phyloP scores from a whole-genome alignment of 2,329 filamentous ascomycete genomes.

The Ascocoryne sarcoides region DNA sequence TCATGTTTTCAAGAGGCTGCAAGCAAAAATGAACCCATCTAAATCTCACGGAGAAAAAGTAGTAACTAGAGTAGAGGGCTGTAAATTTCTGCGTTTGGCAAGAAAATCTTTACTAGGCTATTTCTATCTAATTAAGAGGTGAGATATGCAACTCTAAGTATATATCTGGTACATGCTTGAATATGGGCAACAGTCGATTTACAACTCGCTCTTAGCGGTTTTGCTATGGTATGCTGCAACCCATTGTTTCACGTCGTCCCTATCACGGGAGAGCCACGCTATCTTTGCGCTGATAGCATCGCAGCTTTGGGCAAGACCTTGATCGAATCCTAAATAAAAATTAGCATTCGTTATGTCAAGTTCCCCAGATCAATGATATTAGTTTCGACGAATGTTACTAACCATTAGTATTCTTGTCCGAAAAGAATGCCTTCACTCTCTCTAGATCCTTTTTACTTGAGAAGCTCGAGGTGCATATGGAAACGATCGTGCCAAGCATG shows the following conservation, averaged over 20 bases:
- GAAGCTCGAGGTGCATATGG: slow-evolving; percentile 74
- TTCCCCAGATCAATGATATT: too few relatives aligned
- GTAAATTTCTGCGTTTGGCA: too few relatives aligned
- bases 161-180: background rate
- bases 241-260: slow-evolving; percentile 66
- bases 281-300: slow-evolving; percentile 81
- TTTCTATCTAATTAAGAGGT: too few relatives aligned
- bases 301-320: slow-evolving; percentile 79
- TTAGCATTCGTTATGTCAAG: background rate
- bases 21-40: too few relatives aligned
- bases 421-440: slow-evolving; percentile 74
- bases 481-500: slow-evolving; percentile 78
- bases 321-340: slow-evolving; percentile 54
- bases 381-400: background rate
- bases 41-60: too few relatives aligned
- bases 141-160: slow-evolving; percentile 9
- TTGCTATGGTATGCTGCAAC: slow-evolving; percentile 46
- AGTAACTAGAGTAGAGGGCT: too few relatives aligned
- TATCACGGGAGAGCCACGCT: slow-evolving; percentile 70
- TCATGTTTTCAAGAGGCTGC: too few relatives aligned
- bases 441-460: slow-evolving; percentile 66
- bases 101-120: too few relatives aligned
- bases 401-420: slow-evolving; percentile 67
- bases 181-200: slow-evolving; percentile 5
- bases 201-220: slow-evolving; percentile 26